Evolutionary conservation across 2,329 filamentous ascomycete genomes (phyloP), one percentile per base, ranked within the genome.

Genomic region (Clonostachys rhizophaga): DNA sequence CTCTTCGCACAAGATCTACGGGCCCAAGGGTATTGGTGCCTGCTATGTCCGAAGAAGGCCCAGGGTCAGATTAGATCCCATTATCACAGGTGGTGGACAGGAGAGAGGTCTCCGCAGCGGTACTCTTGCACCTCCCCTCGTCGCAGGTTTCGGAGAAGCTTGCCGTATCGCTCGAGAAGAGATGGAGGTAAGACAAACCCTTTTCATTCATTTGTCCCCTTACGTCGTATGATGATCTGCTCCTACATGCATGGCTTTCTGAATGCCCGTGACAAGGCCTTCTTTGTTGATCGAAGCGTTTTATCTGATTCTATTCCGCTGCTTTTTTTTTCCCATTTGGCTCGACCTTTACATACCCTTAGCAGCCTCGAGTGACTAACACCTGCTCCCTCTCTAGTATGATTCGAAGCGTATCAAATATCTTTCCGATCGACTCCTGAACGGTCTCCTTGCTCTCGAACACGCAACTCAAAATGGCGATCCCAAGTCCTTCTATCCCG

Each of bases 1-100:
- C 51, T 97, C 94, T 9, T 91, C 89, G 33, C 94, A 99, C 73
- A 99, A 99, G 72, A 95, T 99, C 47, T 99, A 99, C 64, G 94
- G 94, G 24, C 94, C 94, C 46, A 99, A 96, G 76, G 94, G 94
- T 34, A 89, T 99, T 48, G 94, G 94, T 49, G 94, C 94, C 49
- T 99, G 94, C 71, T 99, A 92, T 62, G 89, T 99, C 43, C 87
- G 94, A 60, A 83, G 94, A 72, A 81, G 94, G 49, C 94, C 94
- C 2, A 85, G 92, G 65, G 94, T 99, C 56, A 89, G 94, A 68
- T 74, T 99, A 49, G 94, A 99, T 50, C 94, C 94, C 44, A 86
- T 99, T 64, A 99, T 99, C 71, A 95, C 84, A 47, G 94, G 94
- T 51, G 94, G 94, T 68, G 94, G 94, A 6, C 94, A 99, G 66